Base-by-base conservation (phyloP, 2,329 filamentous ascomycete genomes). In the Hypoxylon sp. region DNA sequence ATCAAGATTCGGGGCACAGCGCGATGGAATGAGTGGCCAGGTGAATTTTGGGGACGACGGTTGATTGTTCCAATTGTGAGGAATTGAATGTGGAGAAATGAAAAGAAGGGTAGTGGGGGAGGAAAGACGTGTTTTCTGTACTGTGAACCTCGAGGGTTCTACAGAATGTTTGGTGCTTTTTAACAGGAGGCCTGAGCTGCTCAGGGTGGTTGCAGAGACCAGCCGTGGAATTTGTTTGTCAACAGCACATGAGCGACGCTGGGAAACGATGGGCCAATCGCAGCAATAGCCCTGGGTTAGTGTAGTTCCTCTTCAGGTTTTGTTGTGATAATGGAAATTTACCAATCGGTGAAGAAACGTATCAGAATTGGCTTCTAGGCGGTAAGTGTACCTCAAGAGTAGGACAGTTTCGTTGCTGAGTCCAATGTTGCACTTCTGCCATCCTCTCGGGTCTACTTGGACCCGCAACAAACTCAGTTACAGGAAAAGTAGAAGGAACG, bases 191-290 rank as follows among this genome's bases (percentile, higher is more conserved):
- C 43, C 21, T 36, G 17, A 41, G 28, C 13, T 34, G 25, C 32
- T 30, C 38, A 13, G 56, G 60, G 23, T 62, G 14, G 52, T 67
- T 66, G 57, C 60, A 64, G 60, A 56, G 14, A 21, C 36, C n/a
- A 61, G 21, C 43, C 48, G 63, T 52, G 41, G 50, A 64, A 38
- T 25, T 63, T 70, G 67, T 67, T 69, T 69, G 67, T 53, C 49
- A 65, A 59, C 45, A 21, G 46, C 64, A 63, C 58, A 65, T 51
- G 57, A n/a, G 45, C 52, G 60, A 64, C 46, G n/a, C 38, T 51
- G 19, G 32, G 46, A 23, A 43, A 32, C 32, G 23, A 10, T 28
- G 49, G 46, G 6, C 64, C 64, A 67, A 65, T 67, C 49, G 59
- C 38, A 45, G 2, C 23, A 49, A 13, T n/a, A 11, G 19, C 11